Conservation (phyloP, 768 basidiomycete genomes). For the Lactarius sanguifluus region DNA sequence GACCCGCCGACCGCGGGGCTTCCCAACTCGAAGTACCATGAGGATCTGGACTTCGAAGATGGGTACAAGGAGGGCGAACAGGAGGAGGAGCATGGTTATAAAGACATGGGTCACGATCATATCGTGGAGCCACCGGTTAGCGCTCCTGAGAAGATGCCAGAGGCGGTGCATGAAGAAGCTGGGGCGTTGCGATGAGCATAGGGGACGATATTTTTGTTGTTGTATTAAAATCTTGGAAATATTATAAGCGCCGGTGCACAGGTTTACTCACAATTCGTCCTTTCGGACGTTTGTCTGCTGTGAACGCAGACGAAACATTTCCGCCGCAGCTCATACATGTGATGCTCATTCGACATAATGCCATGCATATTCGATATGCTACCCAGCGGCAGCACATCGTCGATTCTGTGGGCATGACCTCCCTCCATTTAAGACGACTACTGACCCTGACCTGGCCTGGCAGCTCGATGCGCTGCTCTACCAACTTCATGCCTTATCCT, state of each 20-base stretch:
- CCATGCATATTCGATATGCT: slow-evolving; percentile 43
- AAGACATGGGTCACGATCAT: neutral
- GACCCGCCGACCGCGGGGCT: neutral
- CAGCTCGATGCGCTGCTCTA: slow-evolving; percentile 72
- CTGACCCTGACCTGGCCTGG: slow-evolving; percentile 19
- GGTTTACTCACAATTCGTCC: slow-evolving; percentile 17
- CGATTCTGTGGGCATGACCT: slow-evolving; percentile 50
- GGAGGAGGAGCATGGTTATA: neutral
- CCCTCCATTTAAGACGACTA: slow-evolving; percentile 11
- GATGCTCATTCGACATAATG: slow-evolving; percentile 44
- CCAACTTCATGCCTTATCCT: slow-evolving; percentile 73
- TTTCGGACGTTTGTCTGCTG: slow-evolving; percentile 23
- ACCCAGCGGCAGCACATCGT: slow-evolving; percentile 71
- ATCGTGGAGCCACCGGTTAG: neutral
- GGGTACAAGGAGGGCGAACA: neutral
- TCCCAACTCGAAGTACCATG: neutral
- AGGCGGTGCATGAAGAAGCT: neutral
- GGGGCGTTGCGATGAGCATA: neutral
- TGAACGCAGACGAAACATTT: slow-evolving; percentile 10
- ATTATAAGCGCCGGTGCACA: slow-evolving; percentile 5
- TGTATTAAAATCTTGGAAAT: neutral
- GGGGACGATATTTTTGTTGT: neutral
- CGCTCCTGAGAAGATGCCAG: neutral
- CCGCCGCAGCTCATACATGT: slow-evolving; percentile 26
- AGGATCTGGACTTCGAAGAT: neutral